These are phyloP conservation scores for Thymus mandschuricus DNA, from an alignment of 257 asterid species.

Conservation along the genomic window DNA sequence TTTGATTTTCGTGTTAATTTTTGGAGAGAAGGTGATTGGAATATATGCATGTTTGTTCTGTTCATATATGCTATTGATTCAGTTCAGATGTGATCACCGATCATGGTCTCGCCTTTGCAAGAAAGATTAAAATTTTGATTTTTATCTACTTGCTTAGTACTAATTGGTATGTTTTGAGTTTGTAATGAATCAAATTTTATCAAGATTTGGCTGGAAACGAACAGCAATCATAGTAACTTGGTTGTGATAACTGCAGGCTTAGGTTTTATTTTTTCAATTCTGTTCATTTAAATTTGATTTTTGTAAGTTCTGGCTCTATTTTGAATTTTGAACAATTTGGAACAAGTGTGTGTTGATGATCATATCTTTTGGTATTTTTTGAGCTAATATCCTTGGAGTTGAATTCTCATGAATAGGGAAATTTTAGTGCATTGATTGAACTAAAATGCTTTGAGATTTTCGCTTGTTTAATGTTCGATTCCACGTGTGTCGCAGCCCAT, in stretches of 20 bases:
- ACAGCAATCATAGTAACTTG: background rate
- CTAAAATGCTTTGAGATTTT: background rate
- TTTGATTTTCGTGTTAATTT: background rate
- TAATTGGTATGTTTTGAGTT: background rate
- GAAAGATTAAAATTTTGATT: background rate
- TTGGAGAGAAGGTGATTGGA: background rate
- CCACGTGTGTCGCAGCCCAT: constrained; percentile 43
- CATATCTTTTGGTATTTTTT: too few relatives aligned
- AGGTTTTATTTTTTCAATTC: background rate
- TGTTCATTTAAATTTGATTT: background rate
- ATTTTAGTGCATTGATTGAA: constrained; percentile 8
- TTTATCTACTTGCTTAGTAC: background rate
- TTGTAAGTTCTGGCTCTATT: constrained; percentile 10
- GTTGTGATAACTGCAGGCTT: background rate
- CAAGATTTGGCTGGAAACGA: constrained; percentile 1
- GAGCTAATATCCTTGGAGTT: background rate
- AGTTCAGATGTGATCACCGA: constrained; percentile 28
- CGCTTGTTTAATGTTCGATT: background rate
- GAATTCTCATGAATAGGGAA: constrained; percentile 4
- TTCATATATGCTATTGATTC: background rate
- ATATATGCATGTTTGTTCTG: constrained; percentile 4
- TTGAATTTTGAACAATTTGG: background rate
- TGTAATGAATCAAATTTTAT: constrained; percentile 8
- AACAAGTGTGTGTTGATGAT: background rate
- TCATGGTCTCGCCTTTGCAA: constrained; percentile 23